Evolutionary conservation across 805 yeast species (phyloP).

Genomic region (Cyberlindnera samutprakarnensis): DNA sequence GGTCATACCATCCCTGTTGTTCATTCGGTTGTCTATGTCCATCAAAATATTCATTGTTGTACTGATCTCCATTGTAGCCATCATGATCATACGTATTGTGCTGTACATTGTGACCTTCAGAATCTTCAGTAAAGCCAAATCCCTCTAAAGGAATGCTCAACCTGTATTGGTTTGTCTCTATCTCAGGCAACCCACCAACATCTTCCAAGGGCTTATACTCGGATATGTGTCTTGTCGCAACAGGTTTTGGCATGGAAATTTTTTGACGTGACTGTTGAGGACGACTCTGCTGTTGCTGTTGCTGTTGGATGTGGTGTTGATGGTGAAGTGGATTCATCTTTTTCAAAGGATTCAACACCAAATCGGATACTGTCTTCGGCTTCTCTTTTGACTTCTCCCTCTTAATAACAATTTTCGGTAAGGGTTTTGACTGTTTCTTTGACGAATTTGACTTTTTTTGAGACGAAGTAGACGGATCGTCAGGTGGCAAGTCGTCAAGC

Average conservation of each 20-base stretch:
- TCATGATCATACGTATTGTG: neutral
- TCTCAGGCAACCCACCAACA: slow-evolving; percentile 17
- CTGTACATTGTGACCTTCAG: neutral
- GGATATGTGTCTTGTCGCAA: slow-evolving; percentile 1
- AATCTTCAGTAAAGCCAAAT: slow-evolving; percentile 12
- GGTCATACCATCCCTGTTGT: neutral
- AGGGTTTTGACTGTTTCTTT: slow-evolving; percentile 3
- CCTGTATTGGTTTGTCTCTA: slow-evolving; percentile 20
- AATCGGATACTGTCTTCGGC: neutral
- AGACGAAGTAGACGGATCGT: slow-evolving; percentile 1
- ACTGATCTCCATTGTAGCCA: neutral
- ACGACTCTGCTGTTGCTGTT: neutral
- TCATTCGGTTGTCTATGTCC: slow-evolving; percentile 1
- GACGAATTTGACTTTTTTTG: neutral
- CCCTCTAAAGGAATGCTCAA: slow-evolving; percentile 20
- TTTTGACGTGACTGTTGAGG: too few species aligned
- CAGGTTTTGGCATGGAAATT: slow-evolving; percentile 1
- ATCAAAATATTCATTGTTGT: neutral
- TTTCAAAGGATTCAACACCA: slow-evolving; percentile 6
- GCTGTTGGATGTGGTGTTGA: slow-evolving; percentile 1
- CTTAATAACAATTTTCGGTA: slow-evolving; percentile 3
- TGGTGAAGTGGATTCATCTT: slow-evolving; percentile 6
- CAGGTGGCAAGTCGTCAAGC: slow-evolving; percentile 16
- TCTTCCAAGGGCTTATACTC: slow-evolving; percentile 16
- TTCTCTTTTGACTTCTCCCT: slow-evolving; percentile 2